Evolutionary conservation across 345 rosid species (phyloP), one percentile per base, ranked within the genome.

Genomic region (Eucalyptus viminalis): DNA sequence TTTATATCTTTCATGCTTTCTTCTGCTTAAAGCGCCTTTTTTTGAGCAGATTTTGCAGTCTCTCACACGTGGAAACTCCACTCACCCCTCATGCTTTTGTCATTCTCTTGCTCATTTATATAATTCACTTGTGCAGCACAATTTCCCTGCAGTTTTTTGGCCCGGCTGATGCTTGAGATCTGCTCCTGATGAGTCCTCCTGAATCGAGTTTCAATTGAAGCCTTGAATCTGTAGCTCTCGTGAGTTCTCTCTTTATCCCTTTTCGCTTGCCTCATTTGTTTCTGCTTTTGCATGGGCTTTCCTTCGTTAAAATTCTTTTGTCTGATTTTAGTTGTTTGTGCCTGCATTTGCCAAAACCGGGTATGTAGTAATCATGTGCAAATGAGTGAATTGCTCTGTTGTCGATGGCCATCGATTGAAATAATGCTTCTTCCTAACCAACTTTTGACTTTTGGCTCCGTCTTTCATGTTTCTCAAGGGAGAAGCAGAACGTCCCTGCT

Each of bases 1-100:
- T 51, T 49, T 86, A 62, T 40, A 69, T 89, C 54, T 60, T 83
- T 56, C 91, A 58, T 87, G 88, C 91, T 90, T 92, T 90, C 76
- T 92, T 86, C 65, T 51, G 53, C 65, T 49, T 7, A 29, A 50
- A 80, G 86, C 60, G 31, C 65, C 89, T 67, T 27, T 90, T 90
- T 91, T 88, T 89, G 83, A 90, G 87, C 92, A 37, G 91, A 86
- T 80, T 88, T 87, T 88, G 89, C 89, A 58, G 90, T 24, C 88
- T 87, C n/a, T 72, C 83, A 87, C 91, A 89, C 86, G 86, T 92
- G 93, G 87, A 80, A 89, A 88, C 51, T 49, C 40, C 88, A 86
- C 37, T 34, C 65, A 44, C 56, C 86, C 91, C 83, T 76, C 83
- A 92, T 93, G 93, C 92, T 90, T 93, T 94, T 91, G 92, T 89